These are phyloP conservation scores for Epichloe scottii DNA, from an alignment of 2,329 filamentous ascomycete species.

Conservation along the genomic window DNA sequence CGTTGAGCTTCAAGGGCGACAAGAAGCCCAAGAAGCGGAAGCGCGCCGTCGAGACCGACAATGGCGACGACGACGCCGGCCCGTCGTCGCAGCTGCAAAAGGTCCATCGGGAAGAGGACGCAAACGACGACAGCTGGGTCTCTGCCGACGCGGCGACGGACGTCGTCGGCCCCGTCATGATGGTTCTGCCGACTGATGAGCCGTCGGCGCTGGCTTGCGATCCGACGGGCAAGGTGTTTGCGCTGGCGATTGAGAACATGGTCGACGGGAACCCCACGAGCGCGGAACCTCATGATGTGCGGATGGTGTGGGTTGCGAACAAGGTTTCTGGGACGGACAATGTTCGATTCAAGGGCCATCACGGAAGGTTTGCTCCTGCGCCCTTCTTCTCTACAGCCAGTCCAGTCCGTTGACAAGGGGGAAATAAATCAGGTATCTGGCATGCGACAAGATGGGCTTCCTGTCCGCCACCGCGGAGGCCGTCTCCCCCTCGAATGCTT, in stretches of 20 bases:
- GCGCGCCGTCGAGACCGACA: constrained; percentile 41
- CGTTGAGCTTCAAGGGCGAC: constrained; percentile 92
- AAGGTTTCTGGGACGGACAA: constrained; percentile 69
- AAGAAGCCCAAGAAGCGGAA: constrained; percentile 92
- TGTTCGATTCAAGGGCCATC: constrained; percentile 79
- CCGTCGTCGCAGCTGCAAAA: constrained; percentile 11
- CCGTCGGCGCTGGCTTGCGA: constrained; percentile 74
- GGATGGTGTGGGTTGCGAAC: constrained; percentile 90
- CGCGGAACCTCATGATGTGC: constrained; percentile 88
- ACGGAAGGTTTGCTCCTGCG: constrained; percentile 61
- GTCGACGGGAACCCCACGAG: constrained; percentile 71
- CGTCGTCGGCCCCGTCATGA: constrained; percentile 67
- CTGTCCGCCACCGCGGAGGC: constrained; percentile 69
- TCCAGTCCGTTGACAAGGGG: background rate
- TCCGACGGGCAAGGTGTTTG: constrained; percentile 74
- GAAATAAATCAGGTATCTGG: constrained; percentile 53
- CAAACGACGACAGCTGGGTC: constrained; percentile 81
- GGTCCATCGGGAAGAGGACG: constrained; percentile 17
- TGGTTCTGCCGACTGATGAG: constrained; percentile 66
- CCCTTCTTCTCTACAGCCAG: no score
- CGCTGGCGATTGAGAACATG: constrained; percentile 72
- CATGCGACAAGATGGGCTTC: constrained; percentile 72
- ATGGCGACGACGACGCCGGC: constrained; percentile 31
- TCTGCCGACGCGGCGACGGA: constrained; percentile 64
- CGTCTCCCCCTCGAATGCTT: constrained; percentile 78